Evolutionary conservation across 164 flowering plant genomes (phyloP).

Genomic region (Warburgia ugandensis): DNA sequence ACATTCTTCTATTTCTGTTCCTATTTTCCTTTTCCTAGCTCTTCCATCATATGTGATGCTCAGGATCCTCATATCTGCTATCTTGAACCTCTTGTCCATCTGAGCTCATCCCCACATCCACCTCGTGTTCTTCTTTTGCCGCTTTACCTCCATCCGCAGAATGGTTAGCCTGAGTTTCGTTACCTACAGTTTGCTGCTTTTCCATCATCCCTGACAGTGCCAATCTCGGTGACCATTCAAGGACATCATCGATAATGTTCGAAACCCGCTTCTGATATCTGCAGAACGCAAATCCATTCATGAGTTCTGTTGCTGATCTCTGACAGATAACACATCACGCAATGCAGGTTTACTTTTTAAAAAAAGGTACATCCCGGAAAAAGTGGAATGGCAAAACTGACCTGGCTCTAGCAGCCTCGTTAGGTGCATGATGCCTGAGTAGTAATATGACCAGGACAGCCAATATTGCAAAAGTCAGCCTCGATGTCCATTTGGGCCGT

Average conservation of each 20-base stretch:
- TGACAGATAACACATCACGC: too few species aligned
- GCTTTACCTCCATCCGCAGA: constrained; percentile 25
- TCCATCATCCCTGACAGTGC: constrained; percentile 96
- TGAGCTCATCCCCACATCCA: constrained; percentile 14
- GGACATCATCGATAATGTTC: constrained; percentile 92
- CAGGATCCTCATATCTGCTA: constrained; percentile 15
- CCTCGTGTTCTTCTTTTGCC: constrained; percentile 21
- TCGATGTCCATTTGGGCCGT: constrained; percentile 85
- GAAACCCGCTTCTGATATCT: constrained; percentile 95
- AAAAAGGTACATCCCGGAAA: too few species aligned
- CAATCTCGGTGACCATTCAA: constrained; percentile 86
- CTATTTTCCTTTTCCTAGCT: too few species aligned
- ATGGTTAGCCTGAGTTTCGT: constrained; percentile 41
- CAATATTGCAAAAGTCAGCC: constrained; percentile 65
- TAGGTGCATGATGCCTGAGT: constrained; percentile 92
- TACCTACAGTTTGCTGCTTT: constrained; percentile 42
- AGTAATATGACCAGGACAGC: constrained; percentile 58
- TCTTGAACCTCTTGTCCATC: constrained; percentile 26
- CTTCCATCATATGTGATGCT: constrained; percentile 10
- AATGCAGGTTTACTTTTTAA: too few species aligned
- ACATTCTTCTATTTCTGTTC: constrained; percentile 8
- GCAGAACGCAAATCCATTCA: constrained; percentile 13
- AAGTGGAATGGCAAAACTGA: constrained; percentile 21
- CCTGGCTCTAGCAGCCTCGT: constrained; percentile 99
- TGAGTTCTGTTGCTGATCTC: background rate